Evolutionary conservation across 2,329 filamentous ascomycete species (phyloP).

Genomic region (Alternaria incomplexa): DNA sequence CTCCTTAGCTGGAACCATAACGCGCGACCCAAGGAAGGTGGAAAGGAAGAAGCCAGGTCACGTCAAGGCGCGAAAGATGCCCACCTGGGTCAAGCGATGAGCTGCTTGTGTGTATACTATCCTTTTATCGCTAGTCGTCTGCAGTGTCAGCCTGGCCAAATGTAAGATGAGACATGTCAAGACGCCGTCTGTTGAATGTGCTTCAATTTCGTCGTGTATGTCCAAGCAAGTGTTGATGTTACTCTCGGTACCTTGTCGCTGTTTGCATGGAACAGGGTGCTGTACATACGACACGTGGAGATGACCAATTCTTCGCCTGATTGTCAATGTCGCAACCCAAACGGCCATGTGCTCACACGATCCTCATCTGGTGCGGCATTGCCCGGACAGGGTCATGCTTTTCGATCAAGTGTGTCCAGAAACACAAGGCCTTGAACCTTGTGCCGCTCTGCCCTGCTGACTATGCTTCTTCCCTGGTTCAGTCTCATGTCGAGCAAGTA

Average conservation of each 20-base stretch:
- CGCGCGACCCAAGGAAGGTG: slow-evolving; percentile 86
- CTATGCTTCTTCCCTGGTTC: slow-evolving; percentile 11
- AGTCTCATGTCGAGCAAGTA: slow-evolving; percentile 21
- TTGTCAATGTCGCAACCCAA: background rate
- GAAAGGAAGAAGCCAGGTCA: slow-evolving; percentile 98
- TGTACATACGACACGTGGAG: background rate
- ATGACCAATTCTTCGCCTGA: background rate
- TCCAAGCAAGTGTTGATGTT: background rate
- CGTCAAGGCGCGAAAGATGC: slow-evolving; percentile 97
- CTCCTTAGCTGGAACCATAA: slow-evolving; percentile 81
- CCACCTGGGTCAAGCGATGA: slow-evolving; percentile 91
- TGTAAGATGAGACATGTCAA: slow-evolving; percentile 9
- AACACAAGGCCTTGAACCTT: slow-evolving; percentile 2
- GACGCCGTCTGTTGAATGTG: background rate
- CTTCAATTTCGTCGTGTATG: background rate
- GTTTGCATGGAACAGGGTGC: background rate
- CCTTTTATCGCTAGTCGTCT: slow-evolving; percentile 15
- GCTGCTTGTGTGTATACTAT: slow-evolving; percentile 35
- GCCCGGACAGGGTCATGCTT: background rate
- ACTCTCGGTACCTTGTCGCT: background rate
- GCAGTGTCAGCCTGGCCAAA: slow-evolving; percentile 22
- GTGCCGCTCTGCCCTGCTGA: slow-evolving; percentile 3
- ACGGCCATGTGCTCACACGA: background rate
- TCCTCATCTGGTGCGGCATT: background rate
- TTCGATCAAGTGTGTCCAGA: background rate